Evolutionary conservation across 2,329 filamentous ascomycete species (phyloP).

Genomic region (Sarocladium oryzae): DNA sequence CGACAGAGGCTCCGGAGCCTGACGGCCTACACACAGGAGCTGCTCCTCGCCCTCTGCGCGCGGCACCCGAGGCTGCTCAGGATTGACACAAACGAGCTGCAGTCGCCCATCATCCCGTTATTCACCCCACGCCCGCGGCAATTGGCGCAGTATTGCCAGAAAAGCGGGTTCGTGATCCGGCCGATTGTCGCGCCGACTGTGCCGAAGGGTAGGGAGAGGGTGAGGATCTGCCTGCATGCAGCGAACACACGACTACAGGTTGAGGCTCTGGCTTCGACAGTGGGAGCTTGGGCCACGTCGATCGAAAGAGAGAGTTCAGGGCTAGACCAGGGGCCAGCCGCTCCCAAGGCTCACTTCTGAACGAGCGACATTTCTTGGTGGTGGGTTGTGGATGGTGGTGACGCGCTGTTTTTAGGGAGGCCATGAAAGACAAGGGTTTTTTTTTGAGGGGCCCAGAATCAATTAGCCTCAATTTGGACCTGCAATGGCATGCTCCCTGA

Average conservation of each 20-base stretch:
- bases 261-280: constrained; percentile 22
- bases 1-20: constrained; percentile 21
- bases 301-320: neutral
- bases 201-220: constrained; percentile 53
- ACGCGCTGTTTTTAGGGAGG: too few relatives aligned
- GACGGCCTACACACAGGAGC: constrained; percentile 32
- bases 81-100: neutral
- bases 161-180: constrained; percentile 51
- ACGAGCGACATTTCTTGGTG: too few relatives aligned
- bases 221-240: constrained; percentile 62
- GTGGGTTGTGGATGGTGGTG: too few relatives aligned
- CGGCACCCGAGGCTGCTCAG: constrained; percentile 17
- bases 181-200: constrained; percentile 65
- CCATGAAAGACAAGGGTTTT: too few relatives aligned
- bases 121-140: constrained; percentile 51
- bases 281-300: constrained; percentile 4
- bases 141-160: constrained; percentile 54
- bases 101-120: constrained; percentile 56
- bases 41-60: constrained; percentile 34
- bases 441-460: neutral
- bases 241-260: constrained; percentile 55
- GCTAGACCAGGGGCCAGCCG: neutral
- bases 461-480: too few relatives aligned
- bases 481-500: too few relatives aligned
- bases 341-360: neutral